Evolutionary conservation across 768 basidiomycete genomes (phyloP).

Genomic region (Russula brevipes): DNA sequence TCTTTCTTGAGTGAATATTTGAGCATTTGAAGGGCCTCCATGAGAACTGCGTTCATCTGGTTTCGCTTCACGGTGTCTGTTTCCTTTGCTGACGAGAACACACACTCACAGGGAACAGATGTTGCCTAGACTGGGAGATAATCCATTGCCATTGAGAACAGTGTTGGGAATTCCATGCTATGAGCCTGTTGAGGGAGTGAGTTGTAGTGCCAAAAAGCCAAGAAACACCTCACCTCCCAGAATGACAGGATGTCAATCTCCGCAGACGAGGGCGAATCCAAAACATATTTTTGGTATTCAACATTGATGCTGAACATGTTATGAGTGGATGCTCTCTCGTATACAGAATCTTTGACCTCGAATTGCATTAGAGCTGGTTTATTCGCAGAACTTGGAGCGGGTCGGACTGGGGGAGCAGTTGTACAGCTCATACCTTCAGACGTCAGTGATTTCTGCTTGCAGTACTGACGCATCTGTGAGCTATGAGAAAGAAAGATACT

Average conservation of each 20-base stretch:
- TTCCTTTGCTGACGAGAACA: slow-evolving; percentile 1
- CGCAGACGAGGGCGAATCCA: background rate
- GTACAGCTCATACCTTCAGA: too few species aligned
- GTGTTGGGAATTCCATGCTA: background rate
- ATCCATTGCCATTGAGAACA: background rate
- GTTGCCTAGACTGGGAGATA: background rate
- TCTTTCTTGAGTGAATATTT: background rate
- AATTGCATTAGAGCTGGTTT: background rate
- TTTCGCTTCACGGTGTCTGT: background rate
- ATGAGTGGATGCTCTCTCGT: too few species aligned
- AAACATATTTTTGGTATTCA: background rate
- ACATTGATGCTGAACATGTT: too few species aligned
- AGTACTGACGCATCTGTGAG: background rate
- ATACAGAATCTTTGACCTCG: background rate
- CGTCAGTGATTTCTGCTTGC: too few species aligned
- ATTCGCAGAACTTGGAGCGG: too few species aligned
- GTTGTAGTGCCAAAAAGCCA: too few species aligned
- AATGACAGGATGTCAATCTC: background rate
- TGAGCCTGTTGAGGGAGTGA: too few species aligned
- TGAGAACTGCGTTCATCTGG: background rate
- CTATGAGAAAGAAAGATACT: too few species aligned
- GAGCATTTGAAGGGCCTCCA: background rate
- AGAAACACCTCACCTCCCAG: background rate
- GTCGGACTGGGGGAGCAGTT: too few species aligned
- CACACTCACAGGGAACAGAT: background rate